Base-by-base conservation (phyloP, 805 yeast species). In the Candida namnaoensis region DNA sequence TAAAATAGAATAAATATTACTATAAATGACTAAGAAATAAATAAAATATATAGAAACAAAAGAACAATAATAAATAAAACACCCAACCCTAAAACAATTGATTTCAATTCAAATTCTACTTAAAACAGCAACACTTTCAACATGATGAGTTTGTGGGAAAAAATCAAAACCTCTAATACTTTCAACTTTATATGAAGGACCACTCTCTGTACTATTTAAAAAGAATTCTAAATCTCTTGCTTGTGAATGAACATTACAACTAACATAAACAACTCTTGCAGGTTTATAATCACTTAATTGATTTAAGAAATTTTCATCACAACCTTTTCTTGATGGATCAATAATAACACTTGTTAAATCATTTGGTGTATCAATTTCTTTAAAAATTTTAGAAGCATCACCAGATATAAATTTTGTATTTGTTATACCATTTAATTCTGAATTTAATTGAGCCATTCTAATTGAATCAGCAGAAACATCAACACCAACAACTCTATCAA, bases 241-340 rank as follows among this genome's bases (percentile, higher is more conserved):
- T 63, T 93, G 99, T 15, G 96, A 87, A 65, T 91, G 97, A 38
- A 93, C 99, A 57, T 93, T 93, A 69, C 99, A 93, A 47, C 96
- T 87, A 43, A 93, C 85, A 64, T 93, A 93, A n/a, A 93, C 95
- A 41, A 93, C 78, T 52, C 80, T 80, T 13, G 83, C 83, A 3
- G 99, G 98, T 47, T 75, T 69, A 62, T 85, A 93, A 19, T 71
- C 86, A 19, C 93, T 74, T 43, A 93, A 69, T 65, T 93, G 99
- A 49, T 82, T 78, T 62, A 93, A 69, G 57, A 93, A 93, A 9
- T 78, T 78, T 40, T 80, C 84, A 60, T 90, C 97, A 62, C 98
- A 91, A 2, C 99, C 99, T 61, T 91, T 93, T 60, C 99, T 79
- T 36, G 98, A 96, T 5, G 99, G 99, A 61, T 93, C 99, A 54